phyloP scores from a whole-genome alignment of 192 early-diverging fungal genomes.

The Gonapodya prolifera region DNA sequence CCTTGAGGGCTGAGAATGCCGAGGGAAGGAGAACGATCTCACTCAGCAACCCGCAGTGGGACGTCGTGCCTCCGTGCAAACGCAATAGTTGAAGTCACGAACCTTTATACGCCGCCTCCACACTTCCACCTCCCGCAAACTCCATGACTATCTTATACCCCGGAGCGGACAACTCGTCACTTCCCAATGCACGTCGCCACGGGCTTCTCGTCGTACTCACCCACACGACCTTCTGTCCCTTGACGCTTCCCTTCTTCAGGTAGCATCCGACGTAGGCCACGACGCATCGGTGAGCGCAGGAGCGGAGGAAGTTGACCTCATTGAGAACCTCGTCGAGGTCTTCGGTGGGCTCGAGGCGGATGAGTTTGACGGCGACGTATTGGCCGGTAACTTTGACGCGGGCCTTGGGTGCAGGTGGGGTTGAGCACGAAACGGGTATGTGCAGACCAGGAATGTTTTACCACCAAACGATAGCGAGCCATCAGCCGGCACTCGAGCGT shows the following conservation, averaged over 20 bases:
- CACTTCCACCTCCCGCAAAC: constrained; percentile 45
- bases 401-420: constrained; percentile 18
- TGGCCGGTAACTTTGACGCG: constrained; percentile 18
- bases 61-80: constrained; percentile 6
- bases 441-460: background rate
- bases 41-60: constrained; percentile 23
- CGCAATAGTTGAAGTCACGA: background rate
- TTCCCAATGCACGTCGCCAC: background rate
- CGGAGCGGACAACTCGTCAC: background rate
- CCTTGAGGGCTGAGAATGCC: constrained; percentile 17
- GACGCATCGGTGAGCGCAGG: constrained; percentile 34
- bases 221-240: constrained; percentile 39
- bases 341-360: constrained; percentile 41
- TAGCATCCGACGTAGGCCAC: constrained; percentile 42
- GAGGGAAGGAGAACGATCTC: constrained; percentile 25
- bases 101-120: constrained; percentile 40
- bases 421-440: constrained; percentile 1
- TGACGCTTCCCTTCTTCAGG: constrained; percentile 31
- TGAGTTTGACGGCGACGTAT: constrained; percentile 38
- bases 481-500: background rate
- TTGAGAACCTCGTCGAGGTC: constrained; percentile 42
- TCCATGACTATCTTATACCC: constrained; percentile 39
- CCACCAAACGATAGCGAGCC: background rate
- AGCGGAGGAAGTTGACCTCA: constrained; percentile 46
- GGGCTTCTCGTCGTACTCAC: constrained; percentile 3